phyloP scores from a whole-genome alignment of 2,329 filamentous ascomycete species.

The Colletotrichum somersetense region DNA sequence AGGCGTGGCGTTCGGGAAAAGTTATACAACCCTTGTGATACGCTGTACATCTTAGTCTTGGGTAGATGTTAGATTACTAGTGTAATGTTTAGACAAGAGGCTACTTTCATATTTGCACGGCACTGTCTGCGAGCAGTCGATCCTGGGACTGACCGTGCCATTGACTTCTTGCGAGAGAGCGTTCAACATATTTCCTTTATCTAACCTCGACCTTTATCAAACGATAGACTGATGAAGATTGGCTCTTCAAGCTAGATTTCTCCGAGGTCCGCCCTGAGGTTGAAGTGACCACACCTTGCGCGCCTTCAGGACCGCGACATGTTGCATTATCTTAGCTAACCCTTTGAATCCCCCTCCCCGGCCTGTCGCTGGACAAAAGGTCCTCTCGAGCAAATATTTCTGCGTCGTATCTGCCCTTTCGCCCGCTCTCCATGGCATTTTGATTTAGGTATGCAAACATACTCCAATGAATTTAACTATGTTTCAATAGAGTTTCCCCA shows the following conservation, averaged over 20 bases:
- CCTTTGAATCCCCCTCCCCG: not conserved
- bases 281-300: no score
- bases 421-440: conserved; percentile 1
- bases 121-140: not conserved
- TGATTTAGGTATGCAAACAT: conserved; percentile 1
- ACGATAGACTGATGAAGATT: no score
- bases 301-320: no score
- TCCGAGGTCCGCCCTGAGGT: no score
- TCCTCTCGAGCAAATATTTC: not conserved
- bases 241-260: no score
- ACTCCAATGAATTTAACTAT: not conserved
- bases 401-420: not conserved
- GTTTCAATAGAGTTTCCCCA: conserved; percentile 20
- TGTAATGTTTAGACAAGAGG: conserved; percentile 2
- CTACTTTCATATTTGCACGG: not conserved
- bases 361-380: no score
- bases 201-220: no score
- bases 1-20: conserved; percentile 2
- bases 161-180: no score
- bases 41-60: not conserved
- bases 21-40: not conserved
- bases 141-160: not conserved
- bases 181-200: no score
- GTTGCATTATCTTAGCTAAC: no score
- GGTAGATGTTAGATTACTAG: not conserved